A percentile compares a stretch with the other conserved stretches of the same genome.
These are phyloP conservation scores for Neofusicoccum kwambonambiense DNA, from an alignment of 2,329 filamentous ascomycete species.

Conservation along the genomic window DNA sequence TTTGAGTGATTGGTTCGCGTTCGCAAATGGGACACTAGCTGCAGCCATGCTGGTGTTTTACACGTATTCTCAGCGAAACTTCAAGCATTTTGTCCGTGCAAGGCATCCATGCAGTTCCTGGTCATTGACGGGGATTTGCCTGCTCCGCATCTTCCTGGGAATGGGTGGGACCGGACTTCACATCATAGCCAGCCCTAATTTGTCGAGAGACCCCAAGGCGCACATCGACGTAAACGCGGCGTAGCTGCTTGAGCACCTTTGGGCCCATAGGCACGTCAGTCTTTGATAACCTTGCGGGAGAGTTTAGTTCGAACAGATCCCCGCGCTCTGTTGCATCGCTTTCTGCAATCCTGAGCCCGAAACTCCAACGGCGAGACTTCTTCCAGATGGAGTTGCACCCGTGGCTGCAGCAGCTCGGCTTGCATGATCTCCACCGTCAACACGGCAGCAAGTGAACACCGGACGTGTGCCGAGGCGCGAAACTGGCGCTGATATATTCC, in stretches of 20 bases:
- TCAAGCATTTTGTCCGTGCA: no score
- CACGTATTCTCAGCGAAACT: no score
- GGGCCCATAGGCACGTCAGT: neutral
- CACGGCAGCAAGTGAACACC: constrained; percentile 54
- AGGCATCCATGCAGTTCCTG: no score
- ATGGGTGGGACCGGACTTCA: neutral
- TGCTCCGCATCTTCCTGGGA: neutral
- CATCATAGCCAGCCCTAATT: neutral
- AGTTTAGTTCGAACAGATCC: neutral
- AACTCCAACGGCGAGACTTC: neutral
- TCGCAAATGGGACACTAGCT: neutral
- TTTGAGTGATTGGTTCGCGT: neutral
- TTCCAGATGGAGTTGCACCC: constrained; percentile 53
- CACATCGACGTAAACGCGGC: neutral
- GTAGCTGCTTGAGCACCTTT: neutral
- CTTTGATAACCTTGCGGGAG: neutral
- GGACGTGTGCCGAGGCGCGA: constrained; percentile 62
- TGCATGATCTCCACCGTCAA: constrained; percentile 49
- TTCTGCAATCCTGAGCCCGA: neutral
- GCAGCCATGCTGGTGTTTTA: no score
- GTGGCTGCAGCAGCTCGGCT: constrained; percentile 52
- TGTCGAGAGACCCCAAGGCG: neutral
- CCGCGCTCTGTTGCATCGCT: neutral
- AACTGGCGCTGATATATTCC: constrained; percentile 67
- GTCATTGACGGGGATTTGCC: neutral